Conservation (phyloP, 1,139 yeast genomes). For the Yamadazyma dendronema region DNA sequence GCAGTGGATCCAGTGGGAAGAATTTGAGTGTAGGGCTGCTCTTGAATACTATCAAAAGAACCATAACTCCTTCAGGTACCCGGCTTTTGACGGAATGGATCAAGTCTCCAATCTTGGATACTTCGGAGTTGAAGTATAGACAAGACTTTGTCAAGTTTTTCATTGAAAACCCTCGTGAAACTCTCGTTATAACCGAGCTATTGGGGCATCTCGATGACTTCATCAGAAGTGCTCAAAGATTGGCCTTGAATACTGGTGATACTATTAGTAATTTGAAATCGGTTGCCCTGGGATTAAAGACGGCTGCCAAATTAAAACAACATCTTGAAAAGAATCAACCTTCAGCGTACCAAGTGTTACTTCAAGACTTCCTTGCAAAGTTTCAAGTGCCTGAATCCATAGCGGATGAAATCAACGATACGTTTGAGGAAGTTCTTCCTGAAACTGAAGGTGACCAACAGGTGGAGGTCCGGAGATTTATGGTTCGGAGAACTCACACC, state of each 20-base stretch:
- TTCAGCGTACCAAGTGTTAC: conserved; percentile 7
- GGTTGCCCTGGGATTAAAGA: conserved; percentile 32
- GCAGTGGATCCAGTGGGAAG: conserved; percentile 47
- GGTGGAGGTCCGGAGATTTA: conserved; percentile 16
- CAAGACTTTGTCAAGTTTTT: conserved; percentile 63
- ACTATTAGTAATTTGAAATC: conserved; percentile 28
- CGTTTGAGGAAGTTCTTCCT: conserved; percentile 20
- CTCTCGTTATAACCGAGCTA: conserved; percentile 16
- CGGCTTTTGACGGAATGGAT: conserved; percentile 79
- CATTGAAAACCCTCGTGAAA: conserved; percentile 25
- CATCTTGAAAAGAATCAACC: conserved; percentile 15
- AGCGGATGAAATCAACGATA: conserved; percentile 25
- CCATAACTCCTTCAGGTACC: conserved; percentile 80
- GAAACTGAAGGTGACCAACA: conserved; percentile 1
- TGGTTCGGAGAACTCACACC: conserved; percentile 30
- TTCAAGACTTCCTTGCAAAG: conserved; percentile 12
- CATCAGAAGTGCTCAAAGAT: conserved; percentile 36
- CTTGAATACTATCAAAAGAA: conserved; percentile 62
- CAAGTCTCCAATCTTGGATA: conserved; percentile 70
- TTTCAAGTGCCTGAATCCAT: conserved; percentile 31
- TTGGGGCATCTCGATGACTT: conserved; percentile 37
- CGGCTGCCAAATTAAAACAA: conserved; percentile 23
- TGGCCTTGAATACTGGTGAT: conserved; percentile 38
- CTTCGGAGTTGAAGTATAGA: conserved; percentile 53
- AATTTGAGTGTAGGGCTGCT: conserved; percentile 67